A percentile compares a stretch with the other conserved stretches of the same genome.
phyloP scores from a whole-genome alignment of 495 filamentous ascomycete species.

The Cryomyces antarcticus region DNA sequence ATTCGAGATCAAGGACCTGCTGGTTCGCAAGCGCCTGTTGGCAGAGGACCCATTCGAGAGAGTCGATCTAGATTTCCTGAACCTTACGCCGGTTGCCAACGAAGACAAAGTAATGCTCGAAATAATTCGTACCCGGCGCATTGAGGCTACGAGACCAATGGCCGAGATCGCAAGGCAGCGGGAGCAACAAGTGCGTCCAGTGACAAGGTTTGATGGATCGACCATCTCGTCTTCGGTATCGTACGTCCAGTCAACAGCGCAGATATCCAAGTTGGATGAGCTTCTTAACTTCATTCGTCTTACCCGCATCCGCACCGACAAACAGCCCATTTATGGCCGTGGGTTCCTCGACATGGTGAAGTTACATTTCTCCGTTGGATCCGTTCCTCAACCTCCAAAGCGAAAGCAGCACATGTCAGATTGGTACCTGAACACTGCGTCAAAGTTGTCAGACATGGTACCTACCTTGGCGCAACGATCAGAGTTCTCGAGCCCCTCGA shows the following conservation, averaged over 20 bases:
- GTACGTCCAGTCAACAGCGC: conserved; percentile 48
- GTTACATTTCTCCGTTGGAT: conserved; percentile 33
- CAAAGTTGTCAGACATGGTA: conserved; percentile 49
- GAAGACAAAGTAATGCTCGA: conserved; percentile 29
- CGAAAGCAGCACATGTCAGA: conserved; percentile 34
- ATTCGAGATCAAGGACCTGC: conserved; percentile 54
- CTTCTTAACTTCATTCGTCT: conserved; percentile 63
- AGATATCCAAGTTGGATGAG: conserved; percentile 55
- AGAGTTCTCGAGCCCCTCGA: conserved; percentile 44
- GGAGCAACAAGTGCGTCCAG: conserved; percentile 34
- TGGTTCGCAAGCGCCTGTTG: conserved; percentile 48
- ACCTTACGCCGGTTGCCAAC: conserved; percentile 53
- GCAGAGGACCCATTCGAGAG: conserved; percentile 40
- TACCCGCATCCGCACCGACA: conserved; percentile 61
- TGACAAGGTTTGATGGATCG: conserved; percentile 34
- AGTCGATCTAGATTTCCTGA: conserved; percentile 59
- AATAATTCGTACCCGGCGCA: conserved; percentile 18
- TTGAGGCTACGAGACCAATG: conserved; percentile 18
- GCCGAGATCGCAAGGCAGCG: conserved; percentile 11
- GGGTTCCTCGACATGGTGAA: conserved; percentile 47
- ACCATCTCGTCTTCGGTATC: conserved; percentile 47
- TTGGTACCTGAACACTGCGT: conserved; percentile 55
- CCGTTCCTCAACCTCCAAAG: conserved; percentile 32
- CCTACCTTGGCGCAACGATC: conserved; percentile 53
- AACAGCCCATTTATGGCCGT: conserved; percentile 61